These are phyloP conservation scores for Whalleya microplaca DNA, from an alignment of 2,329 filamentous ascomycete species.

Conservation along the genomic window DNA sequence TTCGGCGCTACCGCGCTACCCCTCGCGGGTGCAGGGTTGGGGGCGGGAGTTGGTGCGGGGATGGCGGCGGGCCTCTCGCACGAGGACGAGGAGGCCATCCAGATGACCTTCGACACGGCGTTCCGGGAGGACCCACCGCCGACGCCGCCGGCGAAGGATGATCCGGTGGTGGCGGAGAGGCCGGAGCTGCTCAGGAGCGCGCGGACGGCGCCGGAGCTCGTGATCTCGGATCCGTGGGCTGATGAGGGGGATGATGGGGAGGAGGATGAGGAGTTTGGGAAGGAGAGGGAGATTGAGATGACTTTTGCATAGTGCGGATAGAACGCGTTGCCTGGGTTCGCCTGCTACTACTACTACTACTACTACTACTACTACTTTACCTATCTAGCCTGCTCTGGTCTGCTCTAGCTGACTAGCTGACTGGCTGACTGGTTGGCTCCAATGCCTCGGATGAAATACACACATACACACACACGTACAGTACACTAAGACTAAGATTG, in stretches of 20 bases:
- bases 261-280: slow-evolving; percentile 68
- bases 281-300: slow-evolving; percentile 78
- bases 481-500: too few relatives aligned
- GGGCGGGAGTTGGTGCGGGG: slow-evolving; percentile 15
- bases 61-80: slow-evolving; percentile 27
- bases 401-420: too few relatives aligned
- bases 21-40: not conserved
- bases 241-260: slow-evolving; percentile 65
- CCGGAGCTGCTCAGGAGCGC: slow-evolving; percentile 49
- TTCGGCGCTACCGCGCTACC: too few relatives aligned
- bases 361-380: too few relatives aligned
- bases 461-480: too few relatives aligned
- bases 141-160: slow-evolving; percentile 37
- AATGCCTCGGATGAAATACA: too few relatives aligned
- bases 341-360: too few relatives aligned
- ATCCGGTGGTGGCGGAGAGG: slow-evolving; percentile 32
- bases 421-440: too few relatives aligned
- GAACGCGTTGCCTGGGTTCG: not conserved
- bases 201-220: slow-evolving; percentile 55
- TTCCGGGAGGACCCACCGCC: slow-evolving; percentile 49
- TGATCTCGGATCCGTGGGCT: slow-evolving; percentile 69
- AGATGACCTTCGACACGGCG: slow-evolving; percentile 74
- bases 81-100: slow-evolving; percentile 50
- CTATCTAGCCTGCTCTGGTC: too few relatives aligned
- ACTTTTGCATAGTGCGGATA: slow-evolving; percentile 68